Percentiles rank a stretch among this genome's conserved stretches.
These are phyloP conservation scores for Teratosphaeria gauchensis DNA, from an alignment of 2,329 filamentous ascomycete genomes.

Conservation along the genomic window DNA sequence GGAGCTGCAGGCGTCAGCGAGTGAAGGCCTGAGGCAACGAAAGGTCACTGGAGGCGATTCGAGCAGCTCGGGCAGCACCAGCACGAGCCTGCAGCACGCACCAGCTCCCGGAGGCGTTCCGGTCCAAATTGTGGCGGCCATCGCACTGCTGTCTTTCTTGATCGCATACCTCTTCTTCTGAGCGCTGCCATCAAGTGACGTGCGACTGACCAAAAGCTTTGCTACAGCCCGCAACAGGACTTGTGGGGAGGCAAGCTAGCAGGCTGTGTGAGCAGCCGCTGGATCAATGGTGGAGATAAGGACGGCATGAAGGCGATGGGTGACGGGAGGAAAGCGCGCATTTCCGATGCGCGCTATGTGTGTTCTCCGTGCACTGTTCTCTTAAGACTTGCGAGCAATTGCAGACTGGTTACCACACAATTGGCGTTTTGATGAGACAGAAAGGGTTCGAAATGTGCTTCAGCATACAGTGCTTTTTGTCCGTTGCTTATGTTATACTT, in stretches of 20 bases:
- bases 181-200: neutral
- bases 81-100: conserved; percentile 13
- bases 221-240: neutral
- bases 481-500: neutral
- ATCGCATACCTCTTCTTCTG: conserved; percentile 94
- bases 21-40: conserved; percentile 68
- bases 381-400: neutral
- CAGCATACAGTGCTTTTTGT: neutral
- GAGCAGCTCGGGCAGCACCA: conserved; percentile 7
- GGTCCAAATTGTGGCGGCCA: conserved; percentile 69
- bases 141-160: conserved; percentile 85
- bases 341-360: neutral
- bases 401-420: neutral
- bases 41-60: conserved; percentile 39
- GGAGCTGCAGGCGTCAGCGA: conserved; percentile 52
- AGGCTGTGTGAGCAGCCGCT: neutral
- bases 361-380: neutral
- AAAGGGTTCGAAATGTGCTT: neutral
- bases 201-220: neutral
- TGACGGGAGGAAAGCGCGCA: neutral
- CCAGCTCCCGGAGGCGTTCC: conserved; percentile 60
- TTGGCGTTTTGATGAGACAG: neutral
- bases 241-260: neutral
- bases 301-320: neutral
- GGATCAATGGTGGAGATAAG: neutral